phyloP scores from a whole-genome alignment of 331 rosid genomes.

The Stylosanthes scabra region DNA sequence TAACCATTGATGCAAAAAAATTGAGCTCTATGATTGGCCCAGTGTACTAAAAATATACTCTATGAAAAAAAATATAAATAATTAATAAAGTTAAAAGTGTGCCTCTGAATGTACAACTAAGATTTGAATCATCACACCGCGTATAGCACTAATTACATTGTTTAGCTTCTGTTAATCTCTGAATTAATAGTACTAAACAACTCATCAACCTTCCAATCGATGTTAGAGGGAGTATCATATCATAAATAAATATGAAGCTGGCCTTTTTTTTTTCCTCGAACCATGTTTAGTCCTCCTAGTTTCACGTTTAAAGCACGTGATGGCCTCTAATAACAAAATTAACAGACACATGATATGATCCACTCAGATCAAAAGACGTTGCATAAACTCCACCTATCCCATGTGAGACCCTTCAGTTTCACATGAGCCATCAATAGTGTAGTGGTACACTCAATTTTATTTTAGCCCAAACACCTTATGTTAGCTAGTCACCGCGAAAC shows the following conservation, averaged over 20 bases:
- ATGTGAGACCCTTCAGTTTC: conserved; percentile 35
- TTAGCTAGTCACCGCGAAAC: background rate
- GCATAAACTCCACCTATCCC: conserved; percentile 37
- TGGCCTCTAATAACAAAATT: conserved; percentile 5
- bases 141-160: conserved; percentile 18
- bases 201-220: background rate
- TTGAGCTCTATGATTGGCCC: conserved; percentile 13
- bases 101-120: conserved; percentile 14
- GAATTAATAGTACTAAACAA: background rate
- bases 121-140: conserved; percentile 16
- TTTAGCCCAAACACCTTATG: background rate
- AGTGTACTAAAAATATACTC: background rate
- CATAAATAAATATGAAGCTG: background rate
- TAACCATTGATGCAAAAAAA: conserved; percentile 11
- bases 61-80: background rate
- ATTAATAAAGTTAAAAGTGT: background rate
- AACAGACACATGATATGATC: conserved; percentile 26
- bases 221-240: too few relatives aligned
- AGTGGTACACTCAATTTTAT: background rate
- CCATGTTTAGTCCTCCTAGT: conserved; percentile 45
- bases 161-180: conserved; percentile 14
- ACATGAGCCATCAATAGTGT: background rate
- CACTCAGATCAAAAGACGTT: conserved; percentile 15
- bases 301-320: conserved; percentile 77
- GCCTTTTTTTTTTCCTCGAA: background rate